A percentile compares a stretch with the other conserved stretches of the same genome.
Conservation (phyloP, 2,329 filamentous ascomycete genomes). For the Cytospora leucostoma region DNA sequence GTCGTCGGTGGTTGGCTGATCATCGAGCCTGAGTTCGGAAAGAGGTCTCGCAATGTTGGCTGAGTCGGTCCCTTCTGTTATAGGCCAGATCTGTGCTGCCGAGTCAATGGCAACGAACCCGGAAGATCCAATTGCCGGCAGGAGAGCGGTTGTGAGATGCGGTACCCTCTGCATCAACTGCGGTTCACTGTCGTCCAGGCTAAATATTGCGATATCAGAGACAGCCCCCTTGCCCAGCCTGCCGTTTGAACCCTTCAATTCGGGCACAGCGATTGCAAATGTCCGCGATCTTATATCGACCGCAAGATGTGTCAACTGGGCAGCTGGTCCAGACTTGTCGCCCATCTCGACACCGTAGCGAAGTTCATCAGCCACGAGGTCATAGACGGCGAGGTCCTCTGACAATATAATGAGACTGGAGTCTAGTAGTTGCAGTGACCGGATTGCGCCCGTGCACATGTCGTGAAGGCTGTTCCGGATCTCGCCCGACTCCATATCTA, state of each 20-base stretch:
- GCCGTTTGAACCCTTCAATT: slow-evolving; percentile 30
- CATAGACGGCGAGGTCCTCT: slow-evolving; percentile 74
- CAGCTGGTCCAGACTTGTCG: slow-evolving; percentile 41
- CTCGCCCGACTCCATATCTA: slow-evolving; percentile 70
- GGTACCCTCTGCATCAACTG: slow-evolving; percentile 59
- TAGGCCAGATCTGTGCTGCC: slow-evolving; percentile 69
- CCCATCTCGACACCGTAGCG: slow-evolving; percentile 65
- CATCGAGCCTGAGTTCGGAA: slow-evolving; percentile 52
- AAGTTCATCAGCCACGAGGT: slow-evolving; percentile 77
- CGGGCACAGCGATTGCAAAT: slow-evolving; percentile 63
- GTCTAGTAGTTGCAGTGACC: slow-evolving; percentile 70
- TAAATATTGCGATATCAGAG: slow-evolving; percentile 67
- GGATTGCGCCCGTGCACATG: slow-evolving; percentile 65
- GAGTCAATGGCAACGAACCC: slow-evolving; percentile 78
- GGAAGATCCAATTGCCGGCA: slow-evolving; percentile 63
- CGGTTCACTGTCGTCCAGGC: slow-evolving; percentile 58
- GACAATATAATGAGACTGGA: slow-evolving; percentile 76
- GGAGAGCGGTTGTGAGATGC: slow-evolving; percentile 64
- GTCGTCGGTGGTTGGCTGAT: slow-evolving; percentile 11
- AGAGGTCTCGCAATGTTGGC: slow-evolving; percentile 56
- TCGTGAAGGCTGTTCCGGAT: slow-evolving; percentile 68
- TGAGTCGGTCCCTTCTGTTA: slow-evolving; percentile 60
- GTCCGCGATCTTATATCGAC: slow-evolving; percentile 66
- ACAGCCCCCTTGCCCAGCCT: slow-evolving; percentile 39
- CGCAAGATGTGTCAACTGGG: slow-evolving; percentile 66